A percentile compares a stretch with the other conserved stretches of the same genome.
phyloP scores from a whole-genome alignment of 2,329 filamentous ascomycete genomes.

The Diaporthe citri region DNA sequence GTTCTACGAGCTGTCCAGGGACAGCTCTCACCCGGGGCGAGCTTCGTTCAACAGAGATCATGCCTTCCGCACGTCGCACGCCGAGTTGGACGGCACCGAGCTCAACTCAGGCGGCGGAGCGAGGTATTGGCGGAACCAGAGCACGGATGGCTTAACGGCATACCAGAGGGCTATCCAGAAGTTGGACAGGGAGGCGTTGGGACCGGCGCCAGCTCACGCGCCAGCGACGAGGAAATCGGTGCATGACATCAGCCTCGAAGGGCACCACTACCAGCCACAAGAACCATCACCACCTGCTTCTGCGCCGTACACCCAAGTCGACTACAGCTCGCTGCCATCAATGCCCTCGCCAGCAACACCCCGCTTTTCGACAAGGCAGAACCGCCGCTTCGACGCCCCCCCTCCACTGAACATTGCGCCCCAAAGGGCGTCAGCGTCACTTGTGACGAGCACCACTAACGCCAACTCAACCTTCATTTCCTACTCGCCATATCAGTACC shows the following conservation, averaged over 20 bases:
- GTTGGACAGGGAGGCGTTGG: slow-evolving; percentile 63
- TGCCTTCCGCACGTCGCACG: slow-evolving; percentile 59
- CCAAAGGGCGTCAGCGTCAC: slow-evolving; percentile 47
- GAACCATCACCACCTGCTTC: slow-evolving; percentile 49
- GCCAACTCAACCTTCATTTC: slow-evolving; percentile 42
- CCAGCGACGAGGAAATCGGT: slow-evolving; percentile 54
- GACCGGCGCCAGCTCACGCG: slow-evolving; percentile 62
- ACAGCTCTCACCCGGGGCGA: slow-evolving; percentile 46
- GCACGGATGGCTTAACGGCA: slow-evolving; percentile 54
- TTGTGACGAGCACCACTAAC: slow-evolving; percentile 45
- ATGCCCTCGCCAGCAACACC: slow-evolving; percentile 64
- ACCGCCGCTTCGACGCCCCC: slow-evolving; percentile 54
- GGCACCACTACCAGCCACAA: slow-evolving; percentile 50
- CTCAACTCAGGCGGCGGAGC: slow-evolving; percentile 46
- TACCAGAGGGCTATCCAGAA: slow-evolving; percentile 67
- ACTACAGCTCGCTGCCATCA: slow-evolving; percentile 55
- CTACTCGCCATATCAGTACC: slow-evolving; percentile 35
- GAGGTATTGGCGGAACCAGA: slow-evolving; percentile 56
- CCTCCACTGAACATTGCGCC: slow-evolving; percentile 58
- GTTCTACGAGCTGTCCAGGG: slow-evolving; percentile 52
- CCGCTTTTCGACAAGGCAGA: slow-evolving; percentile 56
- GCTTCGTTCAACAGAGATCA: slow-evolving; percentile 60
- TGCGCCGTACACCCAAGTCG: slow-evolving; percentile 53
- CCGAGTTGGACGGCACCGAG: slow-evolving; percentile 61
- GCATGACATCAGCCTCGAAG: slow-evolving; percentile 49